Evolutionary conservation across 2,329 filamentous ascomycete species (phyloP).

Genomic region (Venturia effusa): DNA sequence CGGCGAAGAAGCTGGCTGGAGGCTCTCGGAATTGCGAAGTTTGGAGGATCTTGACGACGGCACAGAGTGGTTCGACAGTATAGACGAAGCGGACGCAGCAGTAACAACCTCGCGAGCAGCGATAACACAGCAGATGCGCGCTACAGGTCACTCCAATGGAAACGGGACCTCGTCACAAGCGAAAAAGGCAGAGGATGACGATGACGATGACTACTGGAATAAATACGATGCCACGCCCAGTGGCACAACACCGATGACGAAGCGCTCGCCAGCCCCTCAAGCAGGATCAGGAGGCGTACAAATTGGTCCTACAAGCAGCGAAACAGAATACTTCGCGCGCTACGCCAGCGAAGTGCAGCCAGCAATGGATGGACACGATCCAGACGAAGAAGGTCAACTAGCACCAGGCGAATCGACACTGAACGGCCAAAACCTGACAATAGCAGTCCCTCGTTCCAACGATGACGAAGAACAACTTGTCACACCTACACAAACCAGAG

Average conservation of each 20-base stretch:
- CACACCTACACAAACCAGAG: background rate
- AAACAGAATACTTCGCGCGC: conserved; percentile 65
- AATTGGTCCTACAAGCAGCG: conserved; percentile 30
- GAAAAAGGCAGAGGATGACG: conserved; percentile 44
- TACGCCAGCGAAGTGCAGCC: conserved; percentile 68
- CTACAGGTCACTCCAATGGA: conserved; percentile 14
- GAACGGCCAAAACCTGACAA: conserved; percentile 26
- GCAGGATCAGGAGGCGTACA: conserved; percentile 13
- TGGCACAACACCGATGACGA: conserved; percentile 47
- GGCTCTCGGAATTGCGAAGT: conserved; percentile 58
- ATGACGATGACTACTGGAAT: conserved; percentile 72
- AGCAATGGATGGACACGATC: conserved; percentile 70
- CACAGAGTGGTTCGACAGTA: conserved; percentile 44
- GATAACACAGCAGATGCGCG: background rate
- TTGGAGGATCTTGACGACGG: conserved; percentile 45
- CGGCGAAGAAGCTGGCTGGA: conserved; percentile 55
- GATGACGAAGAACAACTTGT: background rate
- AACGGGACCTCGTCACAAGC: conserved; percentile 14
- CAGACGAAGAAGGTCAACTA: conserved; percentile 52
- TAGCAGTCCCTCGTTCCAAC: background rate
- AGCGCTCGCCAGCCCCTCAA: conserved; percentile 50
- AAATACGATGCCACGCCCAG: conserved; percentile 62
- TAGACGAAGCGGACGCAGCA: conserved; percentile 51
- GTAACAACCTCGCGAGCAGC: conserved; percentile 15
- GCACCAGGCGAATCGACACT: conserved; percentile 40